Base-by-base conservation (phyloP, 2,329 filamentous ascomycete genomes). In the Gnomoniopsis sp. region DNA sequence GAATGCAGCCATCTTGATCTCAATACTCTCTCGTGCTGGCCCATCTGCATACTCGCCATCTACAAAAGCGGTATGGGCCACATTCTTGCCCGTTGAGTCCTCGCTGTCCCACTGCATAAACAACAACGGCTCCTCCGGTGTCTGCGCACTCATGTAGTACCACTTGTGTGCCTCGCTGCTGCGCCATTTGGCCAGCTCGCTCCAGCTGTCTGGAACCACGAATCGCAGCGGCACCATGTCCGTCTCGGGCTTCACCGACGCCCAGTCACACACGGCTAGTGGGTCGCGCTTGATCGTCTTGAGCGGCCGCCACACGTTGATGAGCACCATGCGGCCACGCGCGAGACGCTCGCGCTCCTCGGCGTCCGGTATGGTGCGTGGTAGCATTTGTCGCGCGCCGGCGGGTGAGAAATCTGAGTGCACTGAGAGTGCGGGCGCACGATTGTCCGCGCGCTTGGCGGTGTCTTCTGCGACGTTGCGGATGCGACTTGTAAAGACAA, bases 281-380 rank as follows among this genome's bases (percentile, higher is more conserved):
- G 83, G 83, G 61, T 85, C 82, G 53, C 79, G 79, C 34, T 73
- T 68, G 36, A 86, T 77, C 0, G 77, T 77, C 60, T 75, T 72
- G 60, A 82, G 79, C 10, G 79, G 79, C 1, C 79, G 74, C 79
- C 79, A 82, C 23, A 65, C 77, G 62, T 83, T 83, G 70, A 84
- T 82, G 63, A 84, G 38, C 14, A 41, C 38, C 38, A 41, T 12
- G 38, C 38, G 38, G 12, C 38, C 38, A 12, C 38, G 38, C 12
- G 38, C 38, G 12, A 41, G 38, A 4, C 38, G 4, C 38, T 41
- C 38, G 14, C 38, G 38, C 38, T 41, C 38, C 38, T 41, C 38
- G 3, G 38, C 38, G 12, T 41, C 38, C 4, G 38, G 38, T n/a
- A 41, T 12, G 38, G n/a, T 12, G 38, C 38, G 3, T 12, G 4